phyloP scores from a whole-genome alignment of 2,329 filamentous ascomycete species.

The Hypoxylon sp. region DNA sequence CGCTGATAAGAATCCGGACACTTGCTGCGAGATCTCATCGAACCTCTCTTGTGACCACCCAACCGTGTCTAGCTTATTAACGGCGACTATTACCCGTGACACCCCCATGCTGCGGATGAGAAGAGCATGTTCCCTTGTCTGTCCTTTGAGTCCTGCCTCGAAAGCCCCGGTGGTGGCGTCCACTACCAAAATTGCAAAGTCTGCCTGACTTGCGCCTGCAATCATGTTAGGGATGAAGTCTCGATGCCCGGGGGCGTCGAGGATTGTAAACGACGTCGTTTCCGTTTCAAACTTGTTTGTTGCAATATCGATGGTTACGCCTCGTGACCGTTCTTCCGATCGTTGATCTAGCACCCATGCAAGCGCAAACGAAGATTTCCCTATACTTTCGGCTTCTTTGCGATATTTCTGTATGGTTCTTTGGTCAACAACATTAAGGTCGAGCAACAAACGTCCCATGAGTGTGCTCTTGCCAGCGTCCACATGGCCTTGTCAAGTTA shows the following conservation, averaged over 20 bases:
- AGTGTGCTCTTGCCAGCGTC: conserved; percentile 98
- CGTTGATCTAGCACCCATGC: conserved; percentile 98
- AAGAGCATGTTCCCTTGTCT: conserved; percentile 94
- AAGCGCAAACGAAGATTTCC: conserved; percentile 94
- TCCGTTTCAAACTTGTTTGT: conserved; percentile 95
- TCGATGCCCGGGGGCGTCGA: conserved; percentile 93
- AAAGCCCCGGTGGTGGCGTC: conserved; percentile 93
- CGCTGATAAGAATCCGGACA: conserved; percentile 84
- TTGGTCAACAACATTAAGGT: conserved; percentile 89
- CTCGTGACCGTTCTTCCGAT: conserved; percentile 87
- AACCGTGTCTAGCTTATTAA: conserved; percentile 95
- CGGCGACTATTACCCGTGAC: conserved; percentile 86
- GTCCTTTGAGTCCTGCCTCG: conserved; percentile 91
- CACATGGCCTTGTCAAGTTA: conserved; percentile 79
- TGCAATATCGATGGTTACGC: conserved; percentile 97
- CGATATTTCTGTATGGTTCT: conserved; percentile 89
- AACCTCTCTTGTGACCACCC: conserved; percentile 88
- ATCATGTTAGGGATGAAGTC: conserved; percentile 99
- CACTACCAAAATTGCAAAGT: conserved; percentile 94
- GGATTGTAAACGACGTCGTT: conserved; percentile 88
- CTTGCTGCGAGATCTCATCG: conserved; percentile 86
- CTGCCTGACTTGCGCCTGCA: conserved; percentile 93
- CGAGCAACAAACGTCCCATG: conserved; percentile 93
- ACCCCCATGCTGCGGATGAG: conserved; percentile 93
- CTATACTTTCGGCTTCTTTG: conserved; percentile 89